Evolutionary conservation across 257 asterid genomes (phyloP), one percentile per base, ranked within the genome.

Genomic region (Coffea canephora): DNA sequence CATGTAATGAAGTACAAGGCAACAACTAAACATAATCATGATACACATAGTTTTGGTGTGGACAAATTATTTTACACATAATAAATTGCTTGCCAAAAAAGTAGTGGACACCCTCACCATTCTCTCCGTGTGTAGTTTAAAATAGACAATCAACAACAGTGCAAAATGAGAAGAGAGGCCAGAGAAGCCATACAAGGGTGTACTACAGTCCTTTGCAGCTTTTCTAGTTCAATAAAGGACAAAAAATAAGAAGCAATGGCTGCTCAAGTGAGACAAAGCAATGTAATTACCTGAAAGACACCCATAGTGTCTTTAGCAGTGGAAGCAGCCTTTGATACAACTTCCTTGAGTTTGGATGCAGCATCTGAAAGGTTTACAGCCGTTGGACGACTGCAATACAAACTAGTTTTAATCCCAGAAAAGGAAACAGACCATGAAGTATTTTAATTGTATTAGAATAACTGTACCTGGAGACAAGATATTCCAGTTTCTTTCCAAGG

Each of bases 311-410:
- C 96, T 52, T 89, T 85, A 84, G 94, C 87, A 78, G 87, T 78
- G 79, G 86, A 79, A 82, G 86, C 88, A 77, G 89, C 93, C 78
- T 89, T 87, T 57, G 64, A 79, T 59, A 90, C 72, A 39, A 91
- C 76, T 71, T 90, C 93, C 84, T 87, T 92, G 62, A 95, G 99
- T 89, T 93, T 95, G 6, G 82, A 72, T 69, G 96, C 94, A 79
- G 97, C 97, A 84, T 95, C 97, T 52, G 89, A 89, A 74, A 95
- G 97, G 91, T 95, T 95, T 67, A 95, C 99, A 69, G 98, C 99
- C 70, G 99, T 95, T 48, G 98, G 98, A 39, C 99, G 97, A 80
- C 99, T 95, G 91, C 83, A 83, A 55, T 9, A 49, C 31, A 23
- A 21, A 16, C 70, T 46, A 62, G 52, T 57, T 71, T 61, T 77